Percentiles rank a stretch among this genome's conserved stretches.
Evolutionary conservation across 345 rosid species (phyloP).

Genomic region (Chamaenerion angustifolium): DNA sequence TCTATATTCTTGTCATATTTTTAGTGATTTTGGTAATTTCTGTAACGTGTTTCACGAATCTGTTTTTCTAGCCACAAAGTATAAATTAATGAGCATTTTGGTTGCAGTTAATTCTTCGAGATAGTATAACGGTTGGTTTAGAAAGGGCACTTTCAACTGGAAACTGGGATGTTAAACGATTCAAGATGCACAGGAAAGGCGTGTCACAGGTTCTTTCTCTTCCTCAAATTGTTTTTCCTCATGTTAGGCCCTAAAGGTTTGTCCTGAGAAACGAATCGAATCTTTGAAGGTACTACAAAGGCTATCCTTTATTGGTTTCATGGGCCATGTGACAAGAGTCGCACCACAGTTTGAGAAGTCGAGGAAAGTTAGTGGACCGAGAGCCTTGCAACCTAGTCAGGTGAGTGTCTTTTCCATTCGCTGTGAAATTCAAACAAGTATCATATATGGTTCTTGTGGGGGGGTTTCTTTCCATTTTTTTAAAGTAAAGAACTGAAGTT

Average conservation of each 20-base stretch:
- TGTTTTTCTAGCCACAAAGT: too few relatives aligned
- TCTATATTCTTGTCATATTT: not conserved
- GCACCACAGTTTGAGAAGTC: conserved; percentile 90
- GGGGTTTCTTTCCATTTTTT: not conserved
- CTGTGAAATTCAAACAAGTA: not conserved
- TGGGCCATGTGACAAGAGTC: conserved; percentile 77
- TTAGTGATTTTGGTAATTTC: not conserved
- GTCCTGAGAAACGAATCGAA: conserved; percentile 13
- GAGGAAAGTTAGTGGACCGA: conserved; percentile 97
- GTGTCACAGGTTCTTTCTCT: conserved; percentile 63
- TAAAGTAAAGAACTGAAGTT: not conserved
- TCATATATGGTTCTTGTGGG: not conserved
- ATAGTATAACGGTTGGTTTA: conserved; percentile 39
- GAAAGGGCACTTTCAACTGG: conserved; percentile 93
- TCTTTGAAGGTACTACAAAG: conserved; percentile 53
- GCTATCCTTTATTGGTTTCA: conserved; percentile 62
- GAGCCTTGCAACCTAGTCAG: conserved; percentile 98
- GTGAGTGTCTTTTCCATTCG: conserved; percentile 20
- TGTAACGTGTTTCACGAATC: too few relatives aligned
- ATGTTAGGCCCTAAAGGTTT: conserved; percentile 1
- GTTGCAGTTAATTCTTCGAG: conserved; percentile 29
- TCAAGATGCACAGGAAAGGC: conserved; percentile 94
- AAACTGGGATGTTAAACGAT: conserved; percentile 79
- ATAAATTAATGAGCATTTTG: not conserved
- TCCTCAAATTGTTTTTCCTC: conserved; percentile 5